Conservation (phyloP, 163 green algal species). For the Chlorella variabilis region DNA sequence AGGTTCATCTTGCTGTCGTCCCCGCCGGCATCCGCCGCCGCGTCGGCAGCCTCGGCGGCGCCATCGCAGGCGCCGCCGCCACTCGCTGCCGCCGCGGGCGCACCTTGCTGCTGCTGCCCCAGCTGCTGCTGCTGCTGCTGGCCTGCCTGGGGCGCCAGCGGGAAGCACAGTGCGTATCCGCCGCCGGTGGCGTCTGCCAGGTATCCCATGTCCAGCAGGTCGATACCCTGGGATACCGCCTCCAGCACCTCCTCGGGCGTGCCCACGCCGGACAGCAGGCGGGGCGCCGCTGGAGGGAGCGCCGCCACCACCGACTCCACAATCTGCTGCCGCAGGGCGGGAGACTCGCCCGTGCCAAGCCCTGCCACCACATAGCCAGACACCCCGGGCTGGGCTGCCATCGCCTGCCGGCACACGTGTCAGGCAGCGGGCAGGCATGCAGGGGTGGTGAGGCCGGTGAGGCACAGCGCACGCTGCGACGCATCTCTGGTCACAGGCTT, state of each 20-base stretch:
- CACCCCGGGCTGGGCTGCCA: conserved; percentile 35
- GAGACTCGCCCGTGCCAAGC: conserved; percentile 71
- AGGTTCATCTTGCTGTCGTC: conserved; percentile 77
- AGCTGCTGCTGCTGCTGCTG: conserved; percentile 30
- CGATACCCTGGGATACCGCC: conserved; percentile 72
- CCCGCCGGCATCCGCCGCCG: conserved; percentile 23
- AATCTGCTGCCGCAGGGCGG: conserved; percentile 40
- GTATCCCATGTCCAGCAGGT: conserved; percentile 76
- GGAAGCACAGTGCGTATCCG: conserved; percentile 77
- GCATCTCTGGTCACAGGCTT: too few relatives aligned
- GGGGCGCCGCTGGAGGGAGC: conserved; percentile 57
- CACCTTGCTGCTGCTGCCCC: neutral
- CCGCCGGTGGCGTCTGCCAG: conserved; percentile 49
- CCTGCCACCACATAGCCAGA: conserved; percentile 46
- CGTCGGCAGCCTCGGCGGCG: neutral
- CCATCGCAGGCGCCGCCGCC: neutral
- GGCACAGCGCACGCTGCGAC: too few relatives aligned
- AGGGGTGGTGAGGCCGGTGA: too few relatives aligned
- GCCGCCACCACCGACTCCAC: conserved; percentile 49
- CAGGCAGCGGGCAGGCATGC: too few relatives aligned
- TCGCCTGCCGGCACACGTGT: conserved; percentile 23
- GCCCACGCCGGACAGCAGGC: conserved; percentile 59
- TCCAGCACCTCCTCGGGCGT: conserved; percentile 68
- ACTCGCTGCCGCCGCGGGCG: neutral
- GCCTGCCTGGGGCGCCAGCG: conserved; percentile 27